phyloP scores from a whole-genome alignment of 2,329 filamentous ascomycete genomes.

The Aphanocladium album region DNA sequence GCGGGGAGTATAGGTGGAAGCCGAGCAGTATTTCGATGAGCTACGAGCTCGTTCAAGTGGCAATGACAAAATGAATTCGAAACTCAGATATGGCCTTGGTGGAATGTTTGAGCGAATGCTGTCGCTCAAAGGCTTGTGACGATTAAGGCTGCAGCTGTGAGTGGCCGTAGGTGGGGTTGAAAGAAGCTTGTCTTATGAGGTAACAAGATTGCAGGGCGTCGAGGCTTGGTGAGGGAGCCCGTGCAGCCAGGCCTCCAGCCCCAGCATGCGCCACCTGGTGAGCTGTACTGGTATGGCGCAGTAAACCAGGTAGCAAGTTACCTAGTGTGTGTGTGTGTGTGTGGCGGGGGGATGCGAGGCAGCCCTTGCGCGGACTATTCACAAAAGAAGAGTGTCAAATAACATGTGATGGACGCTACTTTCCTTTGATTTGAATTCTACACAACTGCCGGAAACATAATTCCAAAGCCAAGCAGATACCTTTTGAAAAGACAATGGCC shows the following conservation, averaged over 20 bases:
- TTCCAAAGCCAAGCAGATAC: too few relatives aligned
- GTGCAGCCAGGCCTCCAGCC: neutral
- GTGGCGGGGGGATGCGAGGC: neutral
- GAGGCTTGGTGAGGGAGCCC: conserved; percentile 8
- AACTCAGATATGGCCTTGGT: neutral
- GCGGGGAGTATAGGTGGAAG: conserved; percentile 5
- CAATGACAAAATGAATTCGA: neutral
- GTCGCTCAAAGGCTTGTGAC: neutral
- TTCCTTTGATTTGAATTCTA: too few relatives aligned
- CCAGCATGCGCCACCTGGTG: conserved; percentile 2
- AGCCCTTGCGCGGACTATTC: too few relatives aligned
- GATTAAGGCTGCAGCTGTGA: neutral
- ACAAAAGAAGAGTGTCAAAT: too few relatives aligned
- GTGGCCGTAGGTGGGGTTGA: conserved; percentile 3
- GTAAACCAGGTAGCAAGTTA: too few relatives aligned
- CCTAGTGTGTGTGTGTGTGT: too few relatives aligned
- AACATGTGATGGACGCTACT: too few relatives aligned
- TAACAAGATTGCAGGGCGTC: neutral
- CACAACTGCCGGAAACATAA: too few relatives aligned
- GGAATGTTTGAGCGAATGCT: too few relatives aligned
- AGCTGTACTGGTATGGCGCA: neutral
- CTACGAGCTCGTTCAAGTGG: neutral
- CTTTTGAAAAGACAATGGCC: too few relatives aligned
- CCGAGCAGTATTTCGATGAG: neutral
- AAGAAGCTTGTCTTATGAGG: neutral